Base-by-base conservation (phyloP, 129 eudicot genomes). In the Ambrosia artemisiifolia region DNA sequence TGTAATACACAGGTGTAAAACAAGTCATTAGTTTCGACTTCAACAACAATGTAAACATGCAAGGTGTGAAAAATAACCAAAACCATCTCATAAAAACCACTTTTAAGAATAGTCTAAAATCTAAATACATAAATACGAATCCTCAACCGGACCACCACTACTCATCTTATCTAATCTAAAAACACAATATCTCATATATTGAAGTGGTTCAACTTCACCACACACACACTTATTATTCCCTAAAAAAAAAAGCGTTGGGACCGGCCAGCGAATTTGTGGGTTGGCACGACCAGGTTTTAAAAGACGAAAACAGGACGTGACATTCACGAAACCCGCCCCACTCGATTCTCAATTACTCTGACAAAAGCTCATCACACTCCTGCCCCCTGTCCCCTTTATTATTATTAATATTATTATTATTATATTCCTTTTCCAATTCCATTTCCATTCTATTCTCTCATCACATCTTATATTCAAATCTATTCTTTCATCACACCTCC, bases 261-360 rank as follows among this genome's bases (percentile, higher is more conserved):
- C 67, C 78, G 32, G 77, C 77, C 78, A 71, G 82, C 82, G 72
- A 71, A 63, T 65, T 71, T 65, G 73, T 78, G 72, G 82, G 82
- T 71, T 78, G 82, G 40, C 81, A 77, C 82, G 59, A 78, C 65
- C 59, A 53, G 4, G 16, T 28, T 72, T 57, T 13, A 40, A 36
- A 33, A 72, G 48, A 60, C 42, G 18, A 61, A 65, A 69, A 46
- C 13, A 40, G 59, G 81, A 77, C 81, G 81, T 70, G 81, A 77
- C 76, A 49, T 50, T 18, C 81, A 77, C 81, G 77, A 76, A 67
- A 76, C 73, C 62, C 51, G 14, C 44, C 72, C 65, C 65, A 56
- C 69, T 43, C 68, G 47, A 59, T 72, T 72, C 56, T 50, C 62
- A 16, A 40, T 46, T 46, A 6, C 9, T 55, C 46, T 55, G 54